Evolutionary conservation across 345 rosid species (phyloP).

Genomic region (Chamaenerion angustifolium): DNA sequence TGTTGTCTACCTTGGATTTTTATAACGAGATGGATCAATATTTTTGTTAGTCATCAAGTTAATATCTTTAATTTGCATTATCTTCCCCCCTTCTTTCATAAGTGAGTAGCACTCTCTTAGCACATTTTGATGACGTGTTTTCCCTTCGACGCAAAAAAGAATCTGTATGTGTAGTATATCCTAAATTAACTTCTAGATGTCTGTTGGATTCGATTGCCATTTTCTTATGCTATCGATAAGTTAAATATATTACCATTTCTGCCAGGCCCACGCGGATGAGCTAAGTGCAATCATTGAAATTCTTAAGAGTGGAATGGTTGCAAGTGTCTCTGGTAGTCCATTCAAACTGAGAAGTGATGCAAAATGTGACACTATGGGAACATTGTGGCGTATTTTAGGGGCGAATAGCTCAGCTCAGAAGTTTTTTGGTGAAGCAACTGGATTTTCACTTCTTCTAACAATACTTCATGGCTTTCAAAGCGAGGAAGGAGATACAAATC

Average conservation of each 20-base stretch:
- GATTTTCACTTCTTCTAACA: constrained; percentile 91
- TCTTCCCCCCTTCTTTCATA: no score
- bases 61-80: no score
- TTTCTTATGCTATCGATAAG: no score
- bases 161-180: no score
- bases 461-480: constrained; percentile 82
- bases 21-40: no score
- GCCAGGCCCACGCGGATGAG: constrained; percentile 86
- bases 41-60: no score
- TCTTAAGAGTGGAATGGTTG: constrained; percentile 96
- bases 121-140: no score
- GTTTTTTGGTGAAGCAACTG: constrained; percentile 94
- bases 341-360: constrained; percentile 84
- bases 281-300: constrained; percentile 80
- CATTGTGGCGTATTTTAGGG: constrained; percentile 92
- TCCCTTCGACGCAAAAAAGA: no score
- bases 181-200: no score
- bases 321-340: constrained; percentile 75
- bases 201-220: no score
- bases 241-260: constrained; percentile 3
- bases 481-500: constrained; percentile 41
- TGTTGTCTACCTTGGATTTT: no score
- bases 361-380: constrained; percentile 93
- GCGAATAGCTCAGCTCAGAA: constrained; percentile 70
- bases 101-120: no score